These are phyloP conservation scores for Knoxia roxburghii DNA, from an alignment of 257 asterid genomes.

Conservation along the genomic window DNA sequence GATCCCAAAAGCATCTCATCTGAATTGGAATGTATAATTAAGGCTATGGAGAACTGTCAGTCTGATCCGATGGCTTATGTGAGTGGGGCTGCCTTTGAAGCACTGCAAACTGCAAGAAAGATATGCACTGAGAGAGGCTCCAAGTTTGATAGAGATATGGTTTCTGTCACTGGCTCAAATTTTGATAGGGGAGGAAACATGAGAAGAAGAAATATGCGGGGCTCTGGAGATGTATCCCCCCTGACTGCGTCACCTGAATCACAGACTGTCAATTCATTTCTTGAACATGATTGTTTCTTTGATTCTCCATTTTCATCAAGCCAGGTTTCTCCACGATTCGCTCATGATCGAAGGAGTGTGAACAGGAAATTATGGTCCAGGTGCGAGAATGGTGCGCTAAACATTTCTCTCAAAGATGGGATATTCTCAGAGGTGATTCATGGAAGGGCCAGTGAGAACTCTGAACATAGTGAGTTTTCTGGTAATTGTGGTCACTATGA, in stretches of 20 bases:
- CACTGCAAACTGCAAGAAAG: conserved; percentile 62
- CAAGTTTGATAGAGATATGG: conserved; percentile 42
- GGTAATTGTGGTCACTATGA: conserved; percentile 28
- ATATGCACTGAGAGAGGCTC: conserved; percentile 45
- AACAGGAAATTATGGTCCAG: conserved; percentile 72
- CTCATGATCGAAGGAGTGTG: conserved; percentile 48
- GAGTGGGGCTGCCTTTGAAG: conserved; percentile 90
- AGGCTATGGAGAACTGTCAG: conserved; percentile 84
- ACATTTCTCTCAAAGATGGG: conserved; percentile 88
- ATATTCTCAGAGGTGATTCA: conserved; percentile 45
- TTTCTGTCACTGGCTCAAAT: conserved; percentile 47
- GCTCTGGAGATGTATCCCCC: conserved; percentile 52
- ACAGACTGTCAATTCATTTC: conserved; percentile 56
- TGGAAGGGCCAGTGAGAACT: conserved; percentile 32
- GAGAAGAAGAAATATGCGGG: conserved; percentile 31
- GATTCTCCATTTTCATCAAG: conserved; percentile 66
- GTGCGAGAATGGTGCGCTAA: conserved; percentile 45
- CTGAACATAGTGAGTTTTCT: conserved; percentile 39
- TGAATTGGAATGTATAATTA: conserved; percentile 56
- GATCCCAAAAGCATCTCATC: conserved; percentile 73
- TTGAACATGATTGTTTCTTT: conserved; percentile 37
- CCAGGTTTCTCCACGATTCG: conserved; percentile 30
- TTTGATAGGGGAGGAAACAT: conserved; percentile 36
- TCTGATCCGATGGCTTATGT: conserved; percentile 76
- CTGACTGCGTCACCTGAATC: conserved; percentile 76